phyloP scores from a whole-genome alignment of 352 stramenopile genomes.

The Globisporangium echinulatum region DNA sequence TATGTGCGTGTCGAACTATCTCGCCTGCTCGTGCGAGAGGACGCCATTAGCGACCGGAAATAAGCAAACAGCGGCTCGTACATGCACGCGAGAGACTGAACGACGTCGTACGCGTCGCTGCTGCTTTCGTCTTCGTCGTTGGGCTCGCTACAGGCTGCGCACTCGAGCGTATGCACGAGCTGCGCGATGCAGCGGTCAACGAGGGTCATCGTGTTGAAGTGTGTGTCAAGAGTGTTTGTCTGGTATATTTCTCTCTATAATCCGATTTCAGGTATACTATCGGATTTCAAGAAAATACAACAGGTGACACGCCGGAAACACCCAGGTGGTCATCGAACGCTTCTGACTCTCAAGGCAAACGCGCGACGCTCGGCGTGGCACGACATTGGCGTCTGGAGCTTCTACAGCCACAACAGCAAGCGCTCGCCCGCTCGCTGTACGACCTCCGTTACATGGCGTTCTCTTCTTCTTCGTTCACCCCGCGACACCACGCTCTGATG shows the following conservation, averaged over 20 bases:
- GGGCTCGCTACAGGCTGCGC: neutral
- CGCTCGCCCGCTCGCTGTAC: neutral
- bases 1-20: neutral
- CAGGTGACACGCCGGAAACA: no score
- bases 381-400: no score
- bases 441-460: neutral
- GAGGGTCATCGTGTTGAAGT: neutral
- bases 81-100: constrained; percentile 7
- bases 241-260: no score
- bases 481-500: neutral
- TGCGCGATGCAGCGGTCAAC: neutral
- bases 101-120: neutral
- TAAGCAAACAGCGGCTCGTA: neutral
- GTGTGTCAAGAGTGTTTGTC: no score
- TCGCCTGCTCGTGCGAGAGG: neutral
- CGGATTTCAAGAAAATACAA: no score
- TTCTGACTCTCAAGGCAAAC: no score
- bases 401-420: neutral
- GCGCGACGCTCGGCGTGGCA: no score
- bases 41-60: neutral
- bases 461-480: neutral
- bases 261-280: no score
- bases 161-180: constrained; percentile 9
- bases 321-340: no score
- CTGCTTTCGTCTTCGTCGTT: neutral